Base-by-base conservation (phyloP, 2,329 filamentous ascomycete genomes). In the Stromatinia cepivora region DNA sequence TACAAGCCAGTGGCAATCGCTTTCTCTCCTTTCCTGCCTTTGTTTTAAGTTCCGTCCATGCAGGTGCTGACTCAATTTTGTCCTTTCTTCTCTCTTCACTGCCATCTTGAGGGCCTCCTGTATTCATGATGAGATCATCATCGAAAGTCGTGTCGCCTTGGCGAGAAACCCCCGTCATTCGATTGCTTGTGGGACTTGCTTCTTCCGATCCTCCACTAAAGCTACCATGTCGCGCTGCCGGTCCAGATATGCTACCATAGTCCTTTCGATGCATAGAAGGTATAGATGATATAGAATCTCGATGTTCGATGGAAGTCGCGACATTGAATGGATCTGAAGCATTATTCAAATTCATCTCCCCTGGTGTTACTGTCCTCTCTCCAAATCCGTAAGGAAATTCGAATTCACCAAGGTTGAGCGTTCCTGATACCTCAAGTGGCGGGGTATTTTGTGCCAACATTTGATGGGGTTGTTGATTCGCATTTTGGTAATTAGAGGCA, bases 1-100 rank as follows among this genome's bases (percentile, higher is more conserved):
- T 97, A 79, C 95, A 99, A 22, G 95, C 95, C 66, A 98, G 84
- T 3, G 95, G 95, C 46, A 99, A 82, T 56, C 95, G 87, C 80
- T 98, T 98, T 66, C 95, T 88, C 79, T 98, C 95, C 80, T 98
- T 99, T 22, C 95, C 95, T 2, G 95, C 95, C 79, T 94, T 94
- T 4, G 92, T 94, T 80, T 94, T 94, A 72, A 94, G 83, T 78
- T 94, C 92, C 75, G 88, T 94, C 92, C 92, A 94, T 20, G 89
- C 83, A 20, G 90, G 88, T 11, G 85, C 82, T 11, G 84, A 82
- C 64, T 87, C 87, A 8, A 83, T 79, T 72, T 87, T 88, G 71
- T 87, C 85, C 64, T 88, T 86, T 76, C 86, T 88, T 46, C 75
- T 75, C 85, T 85, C 63, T 80, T 81, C 86, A n/a, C 82, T 84